Base-by-base conservation (phyloP, 192 early-diverging fungal species). In the Backusella tuberculispora region DNA sequence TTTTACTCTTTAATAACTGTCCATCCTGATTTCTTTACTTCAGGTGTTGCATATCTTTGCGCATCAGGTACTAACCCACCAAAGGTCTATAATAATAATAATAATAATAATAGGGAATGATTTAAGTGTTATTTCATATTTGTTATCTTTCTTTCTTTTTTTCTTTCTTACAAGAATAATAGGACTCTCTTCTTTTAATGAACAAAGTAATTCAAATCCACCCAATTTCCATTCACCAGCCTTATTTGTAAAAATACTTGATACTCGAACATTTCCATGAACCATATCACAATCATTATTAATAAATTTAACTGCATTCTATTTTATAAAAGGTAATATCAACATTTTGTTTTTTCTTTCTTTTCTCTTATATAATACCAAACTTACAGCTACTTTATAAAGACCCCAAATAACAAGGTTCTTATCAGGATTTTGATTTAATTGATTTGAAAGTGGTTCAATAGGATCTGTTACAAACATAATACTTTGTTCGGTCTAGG, bases 161-260 rank as follows among this genome's bases (percentile, higher is more conserved):
- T 2, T 34, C 29, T 34, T 34, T 60, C 77, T 79, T 79, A 87
- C 87, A 47, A 90, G 56, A 24, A 95, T 80, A 7, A 90, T 74
- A 1, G 91, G 87, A 45, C 84, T 83, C 46, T 92, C 89, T 72
- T 95, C 92, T 48, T 88, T 93, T 65, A 90, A 76, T 6, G 88
- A 89, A 63, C 90, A 88, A 29, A 94, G 74, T 21, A 92, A 69
- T 69, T 99, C 97, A 45, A 97, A 86, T 4, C 95, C 96, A n/a
- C 94, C 93, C 40, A 99, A 84, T 73, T 91, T 95, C 96, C 96
- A 99, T 80, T 99, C 97, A 63, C 97, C 97, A 9, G 94, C 92
- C 69, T 90, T 89, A 14, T 94, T 98, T 26, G 90, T 92, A 76
- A 91, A 97, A 67, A 99, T 92, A 1, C 94, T 93, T 0, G 86